phyloP scores from a whole-genome alignment of 805 yeast species.

The Wickerhamiella siamensis region DNA sequence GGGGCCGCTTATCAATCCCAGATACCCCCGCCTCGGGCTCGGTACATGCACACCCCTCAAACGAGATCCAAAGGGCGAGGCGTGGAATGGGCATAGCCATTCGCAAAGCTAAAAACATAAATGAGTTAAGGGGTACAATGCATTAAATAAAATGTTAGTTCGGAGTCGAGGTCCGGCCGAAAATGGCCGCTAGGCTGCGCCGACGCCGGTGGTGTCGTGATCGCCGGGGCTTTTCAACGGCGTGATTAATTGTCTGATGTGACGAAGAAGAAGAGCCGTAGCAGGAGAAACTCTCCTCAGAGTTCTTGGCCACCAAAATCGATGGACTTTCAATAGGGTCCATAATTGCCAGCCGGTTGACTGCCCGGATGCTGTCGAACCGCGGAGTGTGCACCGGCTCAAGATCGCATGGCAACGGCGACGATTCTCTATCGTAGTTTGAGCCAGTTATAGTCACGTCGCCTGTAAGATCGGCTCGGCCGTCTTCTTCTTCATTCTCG shows the following conservation, averaged over 20 bases:
- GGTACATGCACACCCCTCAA: background rate
- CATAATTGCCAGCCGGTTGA: constrained; percentile 3
- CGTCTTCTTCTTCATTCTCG: constrained; percentile 12
- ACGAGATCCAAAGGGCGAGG: background rate
- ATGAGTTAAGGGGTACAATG: no score
- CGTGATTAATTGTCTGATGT: background rate
- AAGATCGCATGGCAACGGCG: background rate
- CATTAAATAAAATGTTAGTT: background rate
- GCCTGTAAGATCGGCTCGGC: constrained; percentile 3
- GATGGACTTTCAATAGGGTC: background rate
- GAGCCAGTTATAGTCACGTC: background rate
- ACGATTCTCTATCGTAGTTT: background rate
- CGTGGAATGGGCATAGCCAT: no score
- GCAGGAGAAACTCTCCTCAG: background rate
- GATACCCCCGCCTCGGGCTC: background rate
- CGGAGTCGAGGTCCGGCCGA: no score
- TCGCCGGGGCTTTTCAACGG: background rate
- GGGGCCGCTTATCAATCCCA: constrained; percentile 23
- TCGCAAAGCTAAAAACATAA: no score
- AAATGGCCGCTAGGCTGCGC: background rate
- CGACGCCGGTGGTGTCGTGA: constrained; percentile 2
- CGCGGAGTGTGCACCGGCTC: background rate
- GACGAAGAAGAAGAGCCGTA: background rate
- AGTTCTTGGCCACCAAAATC: background rate
- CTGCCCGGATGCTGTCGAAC: background rate